Conservation (phyloP, 2,329 filamentous ascomycete genomes). For the Aspergillus sergii region DNA sequence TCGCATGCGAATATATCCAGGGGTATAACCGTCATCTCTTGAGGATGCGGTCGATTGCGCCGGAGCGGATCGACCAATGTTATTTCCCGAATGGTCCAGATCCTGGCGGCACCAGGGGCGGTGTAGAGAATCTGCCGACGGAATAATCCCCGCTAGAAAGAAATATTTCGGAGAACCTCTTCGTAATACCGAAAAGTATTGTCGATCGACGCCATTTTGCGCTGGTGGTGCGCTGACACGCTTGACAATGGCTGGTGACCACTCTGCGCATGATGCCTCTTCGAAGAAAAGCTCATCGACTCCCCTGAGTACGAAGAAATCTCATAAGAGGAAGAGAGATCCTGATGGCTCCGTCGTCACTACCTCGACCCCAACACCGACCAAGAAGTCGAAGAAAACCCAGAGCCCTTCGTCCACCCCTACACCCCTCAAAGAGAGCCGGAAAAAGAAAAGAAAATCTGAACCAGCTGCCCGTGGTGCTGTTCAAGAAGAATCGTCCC, state of each 20-base stretch:
- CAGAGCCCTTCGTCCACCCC: slow-evolving; percentile 21
- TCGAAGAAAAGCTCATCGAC: slow-evolving; percentile 28
- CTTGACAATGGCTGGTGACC: slow-evolving; percentile 47
- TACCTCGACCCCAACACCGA: slow-evolving; percentile 32
- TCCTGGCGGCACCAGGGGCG: slow-evolving; percentile 22
- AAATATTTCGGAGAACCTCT: slow-evolving; percentile 23
- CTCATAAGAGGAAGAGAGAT: slow-evolving; percentile 40
- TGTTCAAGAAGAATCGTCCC: slow-evolving; percentile 34
- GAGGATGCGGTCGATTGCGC: not conserved
- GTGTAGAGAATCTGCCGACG: slow-evolving; percentile 24
- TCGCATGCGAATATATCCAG: not conserved
- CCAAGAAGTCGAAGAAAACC: slow-evolving; percentile 42
- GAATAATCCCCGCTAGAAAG: slow-evolving; percentile 31
- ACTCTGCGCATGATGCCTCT: slow-evolving; percentile 52
- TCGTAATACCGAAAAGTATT: slow-evolving; percentile 23
- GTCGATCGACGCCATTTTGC: slow-evolving; percentile 11
- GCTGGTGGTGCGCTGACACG: slow-evolving; percentile 14
- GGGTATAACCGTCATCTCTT: not conserved
- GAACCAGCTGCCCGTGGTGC: slow-evolving; percentile 28
- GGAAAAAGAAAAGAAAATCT: slow-evolving; percentile 29
- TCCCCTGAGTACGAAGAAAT: slow-evolving; percentile 26
- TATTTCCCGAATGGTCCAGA: slow-evolving; percentile 19
- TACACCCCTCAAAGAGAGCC: slow-evolving; percentile 33
- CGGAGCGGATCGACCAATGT: slow-evolving; percentile 2
- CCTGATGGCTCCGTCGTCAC: slow-evolving; percentile 26